Conservation (phyloP, 306 rosid genomes). For the Gynostemma pentaphyllum region DNA sequence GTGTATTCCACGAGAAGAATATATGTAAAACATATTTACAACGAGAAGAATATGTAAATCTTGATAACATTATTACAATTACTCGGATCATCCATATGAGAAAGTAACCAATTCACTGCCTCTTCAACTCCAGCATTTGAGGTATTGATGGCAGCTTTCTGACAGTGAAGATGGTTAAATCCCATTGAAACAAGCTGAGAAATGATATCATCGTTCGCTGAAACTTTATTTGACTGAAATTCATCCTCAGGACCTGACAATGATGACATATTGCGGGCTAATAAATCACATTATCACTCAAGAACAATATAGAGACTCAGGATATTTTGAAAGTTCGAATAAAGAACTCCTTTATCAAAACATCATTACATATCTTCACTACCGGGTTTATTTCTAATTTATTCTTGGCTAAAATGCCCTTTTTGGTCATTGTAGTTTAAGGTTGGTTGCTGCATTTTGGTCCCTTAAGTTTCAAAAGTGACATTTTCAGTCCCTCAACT, state of each 20-base stretch:
- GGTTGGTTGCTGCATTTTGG: no score
- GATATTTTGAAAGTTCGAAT: background rate
- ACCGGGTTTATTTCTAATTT: no score
- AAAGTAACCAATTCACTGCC: conserved; percentile 95
- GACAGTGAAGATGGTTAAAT: conserved; percentile 62
- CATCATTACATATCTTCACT: no score
- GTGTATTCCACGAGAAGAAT: no score
- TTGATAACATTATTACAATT: conserved; percentile 5
- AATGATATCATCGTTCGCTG: conserved; percentile 59
- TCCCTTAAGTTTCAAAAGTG: no score
- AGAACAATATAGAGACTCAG: background rate
- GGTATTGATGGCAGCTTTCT: conserved; percentile 88
- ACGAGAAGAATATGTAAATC: background rate
- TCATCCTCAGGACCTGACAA: conserved; percentile 35
- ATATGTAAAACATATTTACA: background rate
- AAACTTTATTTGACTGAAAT: conserved; percentile 32
- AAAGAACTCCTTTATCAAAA: no score
- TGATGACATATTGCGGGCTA: background rate
- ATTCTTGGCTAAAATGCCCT: no score
- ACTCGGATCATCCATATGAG: conserved; percentile 96
- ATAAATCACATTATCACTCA: background rate
- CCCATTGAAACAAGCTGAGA: conserved; percentile 96
- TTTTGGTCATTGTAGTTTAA: no score
- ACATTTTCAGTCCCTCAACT: no score
- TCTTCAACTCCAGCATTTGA: conserved; percentile 83